Evolutionary conservation across 306 rosid species (phyloP).

Genomic region (Lotus japonicus): DNA sequence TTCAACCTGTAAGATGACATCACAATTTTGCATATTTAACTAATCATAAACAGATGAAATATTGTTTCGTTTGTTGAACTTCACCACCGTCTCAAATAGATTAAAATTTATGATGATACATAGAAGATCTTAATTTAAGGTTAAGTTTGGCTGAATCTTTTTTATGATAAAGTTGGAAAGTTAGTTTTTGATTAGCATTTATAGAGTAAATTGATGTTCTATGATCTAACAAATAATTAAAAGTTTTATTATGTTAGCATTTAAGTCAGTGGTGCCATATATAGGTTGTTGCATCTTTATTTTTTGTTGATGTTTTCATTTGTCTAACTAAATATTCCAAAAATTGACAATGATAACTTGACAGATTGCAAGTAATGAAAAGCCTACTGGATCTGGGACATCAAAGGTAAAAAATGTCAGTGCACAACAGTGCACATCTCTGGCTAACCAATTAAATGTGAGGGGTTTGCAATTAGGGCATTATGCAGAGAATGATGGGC

Average conservation of each 20-base stretch:
- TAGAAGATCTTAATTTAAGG: not conserved
- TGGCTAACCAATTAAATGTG: constrained; percentile 38
- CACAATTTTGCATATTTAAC: constrained; percentile 5
- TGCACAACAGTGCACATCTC: constrained; percentile 38
- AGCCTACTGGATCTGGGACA: constrained; percentile 43
- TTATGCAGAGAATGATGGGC: constrained; percentile 46
- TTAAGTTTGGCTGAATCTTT: constrained; percentile 5
- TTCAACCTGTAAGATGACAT: constrained; percentile 49
- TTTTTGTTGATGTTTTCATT: not conserved
- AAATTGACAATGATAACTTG: constrained; percentile 28
- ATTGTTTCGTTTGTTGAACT: not conserved
- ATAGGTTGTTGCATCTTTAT: constrained; percentile 5
- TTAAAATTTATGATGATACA: not conserved
- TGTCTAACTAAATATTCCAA: constrained; percentile 7
- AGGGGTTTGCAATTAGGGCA: constrained; percentile 41
- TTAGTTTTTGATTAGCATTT: constrained; percentile 2
- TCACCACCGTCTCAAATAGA: not conserved
- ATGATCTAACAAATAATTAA: not conserved
- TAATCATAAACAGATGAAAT: not conserved
- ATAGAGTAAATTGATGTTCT: constrained; percentile 19
- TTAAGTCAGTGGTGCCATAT: not conserved
- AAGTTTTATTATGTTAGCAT: not conserved
- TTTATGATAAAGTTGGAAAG: not conserved
- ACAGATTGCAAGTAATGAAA: constrained; percentile 55
- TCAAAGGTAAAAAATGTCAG: constrained; percentile 36